Evolutionary conservation across 2,329 filamentous ascomycete species (phyloP).

Genomic region (Beauveria brongniartii): DNA sequence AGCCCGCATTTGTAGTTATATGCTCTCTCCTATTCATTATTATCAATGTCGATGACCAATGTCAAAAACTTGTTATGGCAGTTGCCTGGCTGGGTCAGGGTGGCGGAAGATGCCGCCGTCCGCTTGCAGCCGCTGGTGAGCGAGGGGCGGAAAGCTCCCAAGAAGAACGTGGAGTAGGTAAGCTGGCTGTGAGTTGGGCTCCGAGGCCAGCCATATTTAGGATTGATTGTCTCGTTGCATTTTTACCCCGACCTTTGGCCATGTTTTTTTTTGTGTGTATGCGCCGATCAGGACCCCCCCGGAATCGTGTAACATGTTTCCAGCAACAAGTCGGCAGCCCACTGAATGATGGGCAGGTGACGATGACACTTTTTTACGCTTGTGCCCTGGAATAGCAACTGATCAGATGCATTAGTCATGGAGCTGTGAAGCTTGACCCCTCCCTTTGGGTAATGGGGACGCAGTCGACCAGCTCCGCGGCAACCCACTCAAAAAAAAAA

Average conservation of each 20-base stretch:
- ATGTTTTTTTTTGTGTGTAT: too few species aligned
- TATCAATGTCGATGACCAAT: too few species aligned
- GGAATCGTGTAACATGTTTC: neutral
- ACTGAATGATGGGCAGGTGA: neutral
- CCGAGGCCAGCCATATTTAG: neutral
- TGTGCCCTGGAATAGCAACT: neutral
- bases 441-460: too few species aligned
- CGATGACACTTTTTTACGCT: too few species aligned
- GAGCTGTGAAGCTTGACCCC: too few species aligned
- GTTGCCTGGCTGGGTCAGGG: neutral
- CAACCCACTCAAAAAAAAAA: too few species aligned
- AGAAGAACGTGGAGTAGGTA: too few species aligned
- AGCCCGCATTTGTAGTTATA: too few species aligned
- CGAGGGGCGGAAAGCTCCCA: neutral
- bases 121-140: neutral
- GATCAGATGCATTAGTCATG: neutral
- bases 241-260: neutral
- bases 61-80: neutral
- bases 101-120: neutral
- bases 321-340: too few species aligned
- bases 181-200: too few species aligned
- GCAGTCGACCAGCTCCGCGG: too few species aligned
- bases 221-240: neutral
- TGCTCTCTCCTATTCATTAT: too few species aligned
- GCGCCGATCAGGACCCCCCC: neutral